Base-by-base conservation (phyloP, 129 eudicot genomes). In the Ambrosia artemisiifolia region DNA sequence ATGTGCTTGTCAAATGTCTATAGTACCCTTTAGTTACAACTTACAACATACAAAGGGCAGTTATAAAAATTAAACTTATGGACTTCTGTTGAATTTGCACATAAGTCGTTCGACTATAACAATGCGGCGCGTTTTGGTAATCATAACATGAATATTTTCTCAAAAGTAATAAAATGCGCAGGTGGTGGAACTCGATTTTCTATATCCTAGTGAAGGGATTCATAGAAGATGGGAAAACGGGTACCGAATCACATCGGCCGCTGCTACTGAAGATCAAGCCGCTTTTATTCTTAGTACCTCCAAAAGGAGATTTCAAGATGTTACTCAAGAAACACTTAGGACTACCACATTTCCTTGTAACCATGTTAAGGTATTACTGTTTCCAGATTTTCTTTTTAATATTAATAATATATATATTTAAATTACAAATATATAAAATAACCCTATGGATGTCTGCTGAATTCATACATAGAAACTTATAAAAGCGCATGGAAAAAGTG, bases 151-250 rank as follows among this genome's bases (percentile, higher is more conserved):
- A 54, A 51, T 48, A 11, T 16, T 50, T 16, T 50, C 20, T 50
- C 7, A 50, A 50, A 48, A 48, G n/a, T 10, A 6, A 6, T 10
- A 40, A 38, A 2, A 28, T 14, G 71, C 13, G 0, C 70, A 89
- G 96, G 91, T 86, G 33, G 96, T 89, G 62, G 96, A 89, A 65
- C 83, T 89, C 48, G 96, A 89, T 84, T 89, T 89, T 74, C 83
- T 89, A 6, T 89, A 89, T 69, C 96, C 91, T 7, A 89, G 96
- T 76, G 96, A 89, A 66, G 96, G 96, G 40, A 86, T 89, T 63
- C 96, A 89, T 51, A 77, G 83, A 70, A 84, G 96, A 35, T 89
- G 96, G 96, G 96, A 89, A 44, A 67, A 72, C 71, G 91, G 96
- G 47, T 89, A 83, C 53, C 87, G 96, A 57, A 86, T 89, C 13